These are phyloP conservation scores for Solanum pennellii DNA, from an alignment of 257 asterid genomes.

Conservation along the genomic window DNA sequence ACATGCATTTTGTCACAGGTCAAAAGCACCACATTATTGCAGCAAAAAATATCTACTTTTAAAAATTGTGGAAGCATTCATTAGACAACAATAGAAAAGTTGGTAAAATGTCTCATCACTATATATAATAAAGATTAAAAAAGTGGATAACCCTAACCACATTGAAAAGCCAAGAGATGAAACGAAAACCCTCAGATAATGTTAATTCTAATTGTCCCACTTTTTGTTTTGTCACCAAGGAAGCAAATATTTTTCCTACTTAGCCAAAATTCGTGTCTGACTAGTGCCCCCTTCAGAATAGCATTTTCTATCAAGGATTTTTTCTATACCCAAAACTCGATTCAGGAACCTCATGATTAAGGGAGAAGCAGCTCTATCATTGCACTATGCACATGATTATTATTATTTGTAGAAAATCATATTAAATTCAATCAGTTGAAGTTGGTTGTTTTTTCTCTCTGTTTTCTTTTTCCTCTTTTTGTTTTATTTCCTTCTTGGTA, in stretches of 20 bases:
- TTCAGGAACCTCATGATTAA: too few species aligned
- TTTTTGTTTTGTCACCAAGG: background rate
- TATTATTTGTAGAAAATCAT: background rate
- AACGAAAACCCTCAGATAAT: background rate
- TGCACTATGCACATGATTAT: background rate
- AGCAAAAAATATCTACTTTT: background rate
- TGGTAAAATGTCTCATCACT: background rate
- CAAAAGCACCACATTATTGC: background rate
- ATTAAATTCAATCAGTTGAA: background rate
- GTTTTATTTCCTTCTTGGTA: background rate
- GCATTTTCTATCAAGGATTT: too few species aligned
- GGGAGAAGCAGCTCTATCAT: background rate
- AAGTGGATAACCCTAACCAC: background rate
- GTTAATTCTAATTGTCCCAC: background rate
- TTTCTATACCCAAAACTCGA: too few species aligned
- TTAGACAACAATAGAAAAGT: conserved; percentile 22
- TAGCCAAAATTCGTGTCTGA: too few species aligned
- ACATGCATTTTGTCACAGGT: background rate
- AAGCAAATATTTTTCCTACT: too few species aligned
- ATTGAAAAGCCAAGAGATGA: background rate
- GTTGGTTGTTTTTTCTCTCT: background rate
- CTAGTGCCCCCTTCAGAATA: too few species aligned
- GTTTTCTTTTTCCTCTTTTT: background rate
- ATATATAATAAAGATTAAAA: background rate
- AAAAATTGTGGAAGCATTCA: background rate